phyloP scores from a whole-genome alignment of 108 stramenopile species.

The Pinguiococcus pyrenoidosus region DNA sequence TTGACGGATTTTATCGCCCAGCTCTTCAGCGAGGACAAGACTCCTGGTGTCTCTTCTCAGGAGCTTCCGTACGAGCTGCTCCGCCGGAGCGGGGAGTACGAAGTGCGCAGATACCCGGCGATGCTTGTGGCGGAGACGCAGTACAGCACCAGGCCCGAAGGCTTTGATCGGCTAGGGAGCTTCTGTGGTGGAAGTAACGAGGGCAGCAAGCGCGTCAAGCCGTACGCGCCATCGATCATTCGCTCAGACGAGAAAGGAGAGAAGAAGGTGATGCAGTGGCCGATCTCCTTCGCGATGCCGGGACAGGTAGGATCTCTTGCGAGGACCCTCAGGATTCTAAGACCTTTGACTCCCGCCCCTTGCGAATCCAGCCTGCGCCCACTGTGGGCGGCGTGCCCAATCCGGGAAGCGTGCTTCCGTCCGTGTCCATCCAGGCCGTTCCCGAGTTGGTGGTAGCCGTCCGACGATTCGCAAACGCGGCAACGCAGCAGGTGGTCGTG shows the following conservation, averaged over 20 bases:
- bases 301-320: constrained; percentile 33
- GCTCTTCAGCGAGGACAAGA: constrained; percentile 36
- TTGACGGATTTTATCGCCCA: constrained; percentile 62
- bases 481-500: constrained; percentile 65
- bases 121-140: constrained; percentile 42
- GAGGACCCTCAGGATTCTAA: too few species aligned
- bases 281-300: constrained; percentile 49
- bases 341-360: too few species aligned
- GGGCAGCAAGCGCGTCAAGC: constrained; percentile 38
- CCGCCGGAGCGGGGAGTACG: constrained; percentile 60
- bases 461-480: constrained; percentile 53
- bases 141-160: constrained; percentile 62
- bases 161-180: constrained; percentile 55
- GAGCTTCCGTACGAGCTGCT: constrained; percentile 66
- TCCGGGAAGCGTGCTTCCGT: constrained; percentile 41
- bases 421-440: constrained; percentile 24
- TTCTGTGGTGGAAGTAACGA: constrained; percentile 28
- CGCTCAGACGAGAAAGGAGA: constrained; percentile 46
- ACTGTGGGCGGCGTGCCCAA: constrained; percentile 30
- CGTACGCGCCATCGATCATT: constrained; percentile 63
- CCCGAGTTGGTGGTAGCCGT: constrained; percentile 55
- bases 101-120: constrained; percentile 58
- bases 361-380: constrained; percentile 29
- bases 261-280: constrained; percentile 68
- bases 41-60: too few species aligned